Evolutionary conservation across 768 basidiomycete genomes (phyloP).

Genomic region (Lyophyllum decastes): DNA sequence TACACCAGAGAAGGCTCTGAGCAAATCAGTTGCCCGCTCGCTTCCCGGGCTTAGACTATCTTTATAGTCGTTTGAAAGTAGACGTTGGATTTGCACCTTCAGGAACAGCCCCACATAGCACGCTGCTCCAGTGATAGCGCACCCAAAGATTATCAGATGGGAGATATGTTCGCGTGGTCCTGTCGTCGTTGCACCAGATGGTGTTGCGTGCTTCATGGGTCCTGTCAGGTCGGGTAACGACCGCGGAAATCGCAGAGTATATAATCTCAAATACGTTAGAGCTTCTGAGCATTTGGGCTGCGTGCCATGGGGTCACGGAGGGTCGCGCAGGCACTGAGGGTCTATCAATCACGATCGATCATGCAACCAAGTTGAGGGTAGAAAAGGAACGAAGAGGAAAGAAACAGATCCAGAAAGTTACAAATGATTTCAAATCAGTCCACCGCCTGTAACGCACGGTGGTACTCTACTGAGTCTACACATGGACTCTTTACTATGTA

Average conservation of each 20-base stretch:
- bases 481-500: too few species aligned
- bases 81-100: not conserved
- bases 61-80: slow-evolving; percentile 5
- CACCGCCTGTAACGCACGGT: too few species aligned
- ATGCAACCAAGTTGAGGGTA: not conserved
- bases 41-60: not conserved
- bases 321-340: not conserved
- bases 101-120: not conserved
- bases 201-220: not conserved
- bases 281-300: not conserved
- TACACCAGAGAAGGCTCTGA: not conserved
- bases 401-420: too few species aligned
- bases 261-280: not conserved
- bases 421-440: too few species aligned
- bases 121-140: not conserved
- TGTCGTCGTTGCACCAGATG: not conserved
- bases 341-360: not conserved
- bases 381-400: not conserved
- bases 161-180: not conserved
- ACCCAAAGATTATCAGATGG: slow-evolving; percentile 5
- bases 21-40: not conserved
- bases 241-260: not conserved
- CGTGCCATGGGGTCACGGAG: not conserved
- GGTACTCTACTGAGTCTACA: too few species aligned
- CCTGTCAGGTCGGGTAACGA: not conserved